Base-by-base conservation (phyloP, 1,284 basidiomycete genomes). In the Coniophora puteana region DNA sequence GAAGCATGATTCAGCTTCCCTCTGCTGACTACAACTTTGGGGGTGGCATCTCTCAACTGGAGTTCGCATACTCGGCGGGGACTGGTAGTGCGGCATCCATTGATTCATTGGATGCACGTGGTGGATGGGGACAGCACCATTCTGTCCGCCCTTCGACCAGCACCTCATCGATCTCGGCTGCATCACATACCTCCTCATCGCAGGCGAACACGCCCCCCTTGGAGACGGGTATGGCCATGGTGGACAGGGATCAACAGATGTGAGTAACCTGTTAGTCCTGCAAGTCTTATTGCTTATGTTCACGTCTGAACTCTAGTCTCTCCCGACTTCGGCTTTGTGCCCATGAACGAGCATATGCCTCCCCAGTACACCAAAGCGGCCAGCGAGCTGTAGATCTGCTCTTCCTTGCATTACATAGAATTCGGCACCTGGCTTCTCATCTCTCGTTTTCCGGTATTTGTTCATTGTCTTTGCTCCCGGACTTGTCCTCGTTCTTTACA, bases 151-250 rank as follows among this genome's bases (percentile, higher is more conserved):
- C 86, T 22, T 83, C 81, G 45, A 88, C 86, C 27, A 80, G 82
- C 36, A 76, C 84, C 14, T 83, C 81, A 26, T 80, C 78, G 7
- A 77, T 84, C 49, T 80, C 78, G 38, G 80, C 78, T 17, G 81
- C 81, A 13, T 82, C 79, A 29, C 81, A 83, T 46, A 74, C 78
- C 8, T 84, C 82, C 41, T 85, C 82, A 31, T 77, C 82, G 38
- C 82, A 87, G 61, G 84, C 87, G 35, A 83, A 83, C 54, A 89
- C 85, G 27, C 86, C 86, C n/a, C 86, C 87, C 27, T 76, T 43
- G 76, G 78, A 40, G 71, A 74, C 36, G 77, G 77, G 36, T 76
- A 75, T 51, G 76, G 77, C 44, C 72, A 50, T 71, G 71, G 32
- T 79, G 77, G 55, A 77, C 81, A 46, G 83, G 83, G 63, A 83